Percentiles rank a stretch among this genome's conserved stretches.
These are phyloP conservation scores for Sarcomyxa edulis DNA, from an alignment of 768 basidiomycete genomes.

Conservation along the genomic window DNA sequence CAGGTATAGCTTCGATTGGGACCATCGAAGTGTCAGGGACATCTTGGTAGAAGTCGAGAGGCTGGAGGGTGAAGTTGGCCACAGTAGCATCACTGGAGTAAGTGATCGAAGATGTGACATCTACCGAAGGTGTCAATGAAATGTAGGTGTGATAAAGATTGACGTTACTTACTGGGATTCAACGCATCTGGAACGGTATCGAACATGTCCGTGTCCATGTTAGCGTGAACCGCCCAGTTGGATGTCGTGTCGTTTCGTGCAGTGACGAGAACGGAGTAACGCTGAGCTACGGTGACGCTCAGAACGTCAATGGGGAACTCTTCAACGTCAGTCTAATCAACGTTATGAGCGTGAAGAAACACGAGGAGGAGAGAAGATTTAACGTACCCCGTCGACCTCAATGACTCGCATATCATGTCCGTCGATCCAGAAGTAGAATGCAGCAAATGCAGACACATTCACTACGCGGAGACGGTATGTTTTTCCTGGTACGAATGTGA, in stretches of 20 bases:
- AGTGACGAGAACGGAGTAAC: conserved; percentile 89
- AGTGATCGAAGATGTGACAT: conserved; percentile 78
- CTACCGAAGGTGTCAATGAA: conserved; percentile 26
- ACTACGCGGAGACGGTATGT: conserved; percentile 87
- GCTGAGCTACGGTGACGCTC: conserved; percentile 79
- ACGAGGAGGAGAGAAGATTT: not conserved
- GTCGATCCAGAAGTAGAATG: conserved; percentile 86
- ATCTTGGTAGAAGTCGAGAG: conserved; percentile 51
- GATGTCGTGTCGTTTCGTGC: conserved; percentile 79
- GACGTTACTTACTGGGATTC: conserved; percentile 56
- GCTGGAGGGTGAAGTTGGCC: conserved; percentile 48
- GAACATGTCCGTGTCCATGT: conserved; percentile 91
- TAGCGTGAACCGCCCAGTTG: conserved; percentile 89
- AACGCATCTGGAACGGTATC: conserved; percentile 70
- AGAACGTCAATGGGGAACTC: conserved; percentile 69
- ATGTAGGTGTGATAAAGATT: not conserved
- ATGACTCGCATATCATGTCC: conserved; percentile 83
- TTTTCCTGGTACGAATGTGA: conserved; percentile 82
- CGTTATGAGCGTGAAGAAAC: not conserved
- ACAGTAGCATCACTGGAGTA: conserved; percentile 54
- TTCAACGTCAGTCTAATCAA: conserved; percentile 64
- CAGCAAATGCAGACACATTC: conserved; percentile 72
- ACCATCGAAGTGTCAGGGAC: conserved; percentile 67
- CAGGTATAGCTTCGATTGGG: conserved; percentile 50
- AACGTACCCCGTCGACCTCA: conserved; percentile 75